A percentile compares a stretch with the other conserved stretches of the same genome.
Evolutionary conservation across 805 yeast genomes (phyloP).

Genomic region (Spathaspora gorwiae): DNA sequence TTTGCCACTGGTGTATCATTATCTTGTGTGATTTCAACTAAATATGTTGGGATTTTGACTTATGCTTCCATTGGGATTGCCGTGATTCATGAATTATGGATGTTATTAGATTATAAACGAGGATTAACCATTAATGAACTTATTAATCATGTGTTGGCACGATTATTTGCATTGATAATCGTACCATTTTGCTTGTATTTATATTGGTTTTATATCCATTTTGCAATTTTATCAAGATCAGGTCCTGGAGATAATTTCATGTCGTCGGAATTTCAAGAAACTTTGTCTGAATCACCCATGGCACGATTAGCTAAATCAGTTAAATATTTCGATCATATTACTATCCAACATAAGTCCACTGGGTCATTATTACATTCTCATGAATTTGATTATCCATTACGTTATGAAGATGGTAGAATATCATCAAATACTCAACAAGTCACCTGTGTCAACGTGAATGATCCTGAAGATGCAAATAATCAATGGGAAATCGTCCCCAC

Average conservation of each 20-base stretch:
- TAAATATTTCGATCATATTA: conserved; percentile 70
- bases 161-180: conserved; percentile 66
- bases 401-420: conserved; percentile 94
- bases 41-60: conserved; percentile 93
- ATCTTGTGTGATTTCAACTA: conserved; percentile 90
- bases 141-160: conserved; percentile 66
- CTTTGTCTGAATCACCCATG: conserved; percentile 77
- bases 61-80: conserved; percentile 84
- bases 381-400: conserved; percentile 66
- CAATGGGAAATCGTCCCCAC: conserved; percentile 84
- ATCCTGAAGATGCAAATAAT: conserved; percentile 54
- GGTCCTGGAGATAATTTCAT: conserved; percentile 96
- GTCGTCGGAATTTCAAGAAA: conserved; percentile 94
- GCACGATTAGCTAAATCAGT: conserved; percentile 68
- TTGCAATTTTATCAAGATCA: conserved; percentile 71
- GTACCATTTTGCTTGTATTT: conserved; percentile 80
- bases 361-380: conserved; percentile 83
- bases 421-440: conserved; percentile 95
- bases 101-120: conserved; percentile 63
- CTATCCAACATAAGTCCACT: conserved; percentile 78
- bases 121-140: conserved; percentile 59
- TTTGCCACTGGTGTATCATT: conserved; percentile 76
- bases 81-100: conserved; percentile 85
- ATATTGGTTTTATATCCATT: conserved; percentile 90
- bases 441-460: conserved; percentile 53